These are phyloP conservation scores for Euclidium syriacum DNA, from an alignment of 345 rosid species.

Conservation along the genomic window DNA sequence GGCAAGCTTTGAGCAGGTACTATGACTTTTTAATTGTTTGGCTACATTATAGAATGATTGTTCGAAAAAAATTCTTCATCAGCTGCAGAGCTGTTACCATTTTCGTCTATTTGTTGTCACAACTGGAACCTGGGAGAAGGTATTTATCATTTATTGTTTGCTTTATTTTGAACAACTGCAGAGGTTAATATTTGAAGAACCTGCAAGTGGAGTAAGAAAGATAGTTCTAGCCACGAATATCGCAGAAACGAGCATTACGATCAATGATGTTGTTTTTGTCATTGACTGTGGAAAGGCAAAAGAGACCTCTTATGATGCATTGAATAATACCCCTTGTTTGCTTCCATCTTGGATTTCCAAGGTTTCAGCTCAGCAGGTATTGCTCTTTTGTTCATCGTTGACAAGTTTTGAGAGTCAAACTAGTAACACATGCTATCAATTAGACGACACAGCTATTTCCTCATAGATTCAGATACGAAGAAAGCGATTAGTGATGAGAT, in stretches of 20 bases:
- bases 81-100: neutral
- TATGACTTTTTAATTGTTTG: neutral
- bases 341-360: slow-evolving; percentile 94
- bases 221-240: slow-evolving; percentile 88
- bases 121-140: neutral
- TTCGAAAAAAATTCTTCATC: neutral
- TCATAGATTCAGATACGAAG: neutral
- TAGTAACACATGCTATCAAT: neutral
- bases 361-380: slow-evolving; percentile 92
- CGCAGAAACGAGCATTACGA: slow-evolving; percentile 96
- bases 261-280: slow-evolving; percentile 82
- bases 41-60: neutral
- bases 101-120: slow-evolving; percentile 5
- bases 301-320: slow-evolving; percentile 91
- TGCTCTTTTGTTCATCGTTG: slow-evolving; percentile 15
- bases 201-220: slow-evolving; percentile 77
- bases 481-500: neutral
- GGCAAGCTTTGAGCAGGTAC: slow-evolving; percentile 98
- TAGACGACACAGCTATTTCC: neutral
- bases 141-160: neutral
- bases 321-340: slow-evolving; percentile 90
- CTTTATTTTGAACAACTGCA: slow-evolving; percentile 35
- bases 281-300: slow-evolving; percentile 96
- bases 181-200: slow-evolving; percentile 86
- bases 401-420: slow-evolving; percentile 7